Evolutionary conservation across 805 yeast species (phyloP), one percentile per base, ranked within the genome.

Genomic region (Myxozyma monticola): DNA sequence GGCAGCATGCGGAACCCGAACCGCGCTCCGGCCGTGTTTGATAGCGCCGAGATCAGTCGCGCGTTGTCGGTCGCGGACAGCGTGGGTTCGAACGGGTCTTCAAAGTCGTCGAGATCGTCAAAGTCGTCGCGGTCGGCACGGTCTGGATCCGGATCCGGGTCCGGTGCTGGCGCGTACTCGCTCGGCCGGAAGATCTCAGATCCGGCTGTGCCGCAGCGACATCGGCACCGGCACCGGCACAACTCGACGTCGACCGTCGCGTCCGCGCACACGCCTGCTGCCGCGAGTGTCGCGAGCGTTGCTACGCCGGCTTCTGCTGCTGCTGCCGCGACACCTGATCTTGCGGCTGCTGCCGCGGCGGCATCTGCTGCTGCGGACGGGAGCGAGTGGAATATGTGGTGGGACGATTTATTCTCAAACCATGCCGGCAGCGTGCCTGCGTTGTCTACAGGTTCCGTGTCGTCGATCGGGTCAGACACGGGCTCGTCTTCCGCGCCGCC

Each of bases 361-460:
- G 37, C 51, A n/a, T 21, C 42, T 2, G 41, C 51, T 2, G 42
- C 40, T 2, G 42, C 18, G 1, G 47, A 48, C 7, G 51, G 45
- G 3, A 28, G 24, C 17, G 51, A 42, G 20, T 51, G 56, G 56
- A 51, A 45, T 31, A 37, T 46, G 51, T 51, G 56, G 56, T 51
- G 56, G 56, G 54, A 45, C 10, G 49, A 49, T 25, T 21, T 49
- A 26, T 45, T 49, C 17, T 17, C 15, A n/a, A 21, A 20, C 10
- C 20, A 14, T 17, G 38, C 5, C n/a, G 38, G 22, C 5, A n/a
- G 36, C 36, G 15, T 7, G 15, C 20, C 20, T 8, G 20, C 38
- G 6, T 30, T 17, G 4, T 28, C 31, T 14, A 14, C 31, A 10
- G 9, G 12, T 28, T 28, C 31, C 14, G 31, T 14, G 12, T 9